Percentiles rank a stretch among this genome's conserved stretches.
phyloP scores from a whole-genome alignment of 2,329 filamentous ascomycete genomes.

The Gnomoniopsis sp. region DNA sequence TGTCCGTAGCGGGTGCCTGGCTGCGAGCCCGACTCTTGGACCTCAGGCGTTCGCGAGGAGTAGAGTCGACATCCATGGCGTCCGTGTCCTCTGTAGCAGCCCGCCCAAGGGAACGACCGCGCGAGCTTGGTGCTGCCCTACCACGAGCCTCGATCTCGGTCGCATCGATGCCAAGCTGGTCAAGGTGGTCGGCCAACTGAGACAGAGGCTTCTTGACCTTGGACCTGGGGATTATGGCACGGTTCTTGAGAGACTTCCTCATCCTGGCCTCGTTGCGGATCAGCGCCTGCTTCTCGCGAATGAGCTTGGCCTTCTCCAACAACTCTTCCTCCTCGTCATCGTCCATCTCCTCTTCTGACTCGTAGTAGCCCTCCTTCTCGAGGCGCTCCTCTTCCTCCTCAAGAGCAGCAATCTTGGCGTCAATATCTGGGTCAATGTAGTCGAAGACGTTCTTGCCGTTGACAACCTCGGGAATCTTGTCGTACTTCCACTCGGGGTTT shows the following conservation, averaged over 20 bases:
- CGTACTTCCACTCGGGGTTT: conserved; percentile 91
- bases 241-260: conserved; percentile 96
- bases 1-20: conserved; percentile 56
- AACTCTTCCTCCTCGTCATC: conserved; percentile 87
- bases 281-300: conserved; percentile 88
- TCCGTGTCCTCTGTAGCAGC: conserved; percentile 62
- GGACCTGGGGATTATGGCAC: conserved; percentile 85
- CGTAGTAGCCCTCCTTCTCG: conserved; percentile 89
- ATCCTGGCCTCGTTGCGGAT: conserved; percentile 94
- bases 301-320: conserved; percentile 87
- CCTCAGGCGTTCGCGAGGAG: conserved; percentile 57
- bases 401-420: conserved; percentile 82
- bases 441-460: conserved; percentile 98
- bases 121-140: conserved; percentile 57
- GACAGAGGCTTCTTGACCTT: conserved; percentile 77
- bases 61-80: conserved; percentile 71
- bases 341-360: conserved; percentile 76
- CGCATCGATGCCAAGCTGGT: conserved; percentile 82
- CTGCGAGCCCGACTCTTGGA: conserved; percentile 70
- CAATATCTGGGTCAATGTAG: conserved; percentile 95
- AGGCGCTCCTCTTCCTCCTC: conserved; percentile 95
- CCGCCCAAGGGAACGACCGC: conserved; percentile 68
- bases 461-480: conserved; percentile 90
- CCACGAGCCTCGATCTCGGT: conserved; percentile 70
- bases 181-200: conserved; percentile 81